Evolutionary conservation across 176 grass and related monocot genomes (phyloP).

Genomic region (Leersia perrieri): DNA sequence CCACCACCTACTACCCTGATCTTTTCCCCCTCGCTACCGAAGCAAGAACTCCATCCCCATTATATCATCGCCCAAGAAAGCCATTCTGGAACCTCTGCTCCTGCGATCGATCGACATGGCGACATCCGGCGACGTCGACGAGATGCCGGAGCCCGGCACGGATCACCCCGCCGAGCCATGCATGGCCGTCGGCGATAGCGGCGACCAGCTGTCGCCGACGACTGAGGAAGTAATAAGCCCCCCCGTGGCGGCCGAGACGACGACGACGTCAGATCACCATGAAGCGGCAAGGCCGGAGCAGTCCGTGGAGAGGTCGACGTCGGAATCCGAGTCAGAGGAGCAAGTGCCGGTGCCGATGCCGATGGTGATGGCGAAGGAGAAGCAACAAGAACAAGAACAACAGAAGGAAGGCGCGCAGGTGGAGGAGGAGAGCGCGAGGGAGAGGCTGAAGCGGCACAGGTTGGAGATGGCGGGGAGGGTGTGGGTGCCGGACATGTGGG

Average conservation of each 20-base stretch:
- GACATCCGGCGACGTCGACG: conserved; percentile 21
- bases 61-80: conserved; percentile 14
- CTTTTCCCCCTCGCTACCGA: conserved; percentile 21
- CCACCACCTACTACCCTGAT: conserved; percentile 29
- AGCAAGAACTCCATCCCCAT: background rate
- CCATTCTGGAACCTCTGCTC: background rate
- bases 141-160: background rate
- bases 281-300: background rate
- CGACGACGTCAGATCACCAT: background rate
- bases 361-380: background rate
- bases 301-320: background rate
- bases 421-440: conserved; percentile 30
- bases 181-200: background rate
- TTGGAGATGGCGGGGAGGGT: conserved; percentile 57
- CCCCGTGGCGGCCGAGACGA: background rate
- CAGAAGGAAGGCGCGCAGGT: background rate
- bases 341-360: background rate
- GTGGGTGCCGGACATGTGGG: conserved; percentile 70
- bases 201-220: background rate
- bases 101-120: conserved; percentile 37
- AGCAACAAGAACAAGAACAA: background rate
- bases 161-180: background rate
- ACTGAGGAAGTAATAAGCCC: background rate
- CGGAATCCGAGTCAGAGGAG: background rate
- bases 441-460: conserved; percentile 64